Base-by-base conservation (phyloP, 2,329 filamentous ascomycete species). In the Westerdykella ornata region DNA sequence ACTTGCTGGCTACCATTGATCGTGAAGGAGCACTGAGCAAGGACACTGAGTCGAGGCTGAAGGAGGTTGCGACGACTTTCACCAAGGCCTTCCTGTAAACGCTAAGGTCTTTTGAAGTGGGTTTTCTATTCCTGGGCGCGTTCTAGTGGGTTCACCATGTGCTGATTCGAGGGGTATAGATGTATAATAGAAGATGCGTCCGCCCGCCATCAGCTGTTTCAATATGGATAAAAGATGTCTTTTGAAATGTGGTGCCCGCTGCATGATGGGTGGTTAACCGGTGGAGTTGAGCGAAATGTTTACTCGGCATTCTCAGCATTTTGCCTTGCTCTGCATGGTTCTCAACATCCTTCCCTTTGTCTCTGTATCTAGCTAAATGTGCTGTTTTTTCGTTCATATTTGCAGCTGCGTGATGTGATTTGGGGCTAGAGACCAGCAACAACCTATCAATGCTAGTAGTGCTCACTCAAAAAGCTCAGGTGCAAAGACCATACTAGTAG, bases 21-120 rank as follows among this genome's bases (percentile, higher is more conserved):
- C 92, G 90, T 81, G 88, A 97, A 80, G 90, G 90, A 71, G 79
- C 87, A 52, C 73, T 98, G 69, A 92, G 85, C 84, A 96, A 96
- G 82, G 90, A 95, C 30, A 76, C 88, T 37, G 92, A 94, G 77
- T 75, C 72, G 54, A 85, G 80, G 76, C 74, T 94, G 65, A 86
- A 82, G 78, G 84, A 92, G 46, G 74, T 85, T 63, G 80, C 88
- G 62, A 51, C 61, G 60, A 77, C 66, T 71, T 97, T 96, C 82
- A 94, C 87, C 78, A 94, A 95, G 86, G 87, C 82, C 81, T 97
- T 96, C 81, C 63, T 65, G 57, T 73, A 72, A 51, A 57, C 39
- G 30, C n/a, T 33, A 5, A n/a, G 44, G 48, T 54, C 35, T 45
- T 50, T 54, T 58, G 59, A 56, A 62, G 59, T 65, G 61, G 56